phyloP scores from a whole-genome alignment of 192 early-diverging fungal genomes.

The Coemansia sp. region DNA sequence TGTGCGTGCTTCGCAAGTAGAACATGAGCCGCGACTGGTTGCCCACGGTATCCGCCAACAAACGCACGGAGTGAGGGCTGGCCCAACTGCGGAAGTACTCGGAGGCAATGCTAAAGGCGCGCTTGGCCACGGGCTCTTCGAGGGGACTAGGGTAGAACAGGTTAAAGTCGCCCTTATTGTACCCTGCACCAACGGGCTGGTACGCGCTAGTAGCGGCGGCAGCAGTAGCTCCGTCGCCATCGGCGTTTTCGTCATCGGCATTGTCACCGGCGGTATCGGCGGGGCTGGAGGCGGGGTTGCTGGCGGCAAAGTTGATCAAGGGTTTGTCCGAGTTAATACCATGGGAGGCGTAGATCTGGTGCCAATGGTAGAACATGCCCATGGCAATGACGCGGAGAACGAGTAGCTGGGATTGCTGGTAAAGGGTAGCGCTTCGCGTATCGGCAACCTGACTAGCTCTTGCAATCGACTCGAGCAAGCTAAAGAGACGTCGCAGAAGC shows the following conservation, averaged over 20 bases:
- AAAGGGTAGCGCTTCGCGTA: slow-evolving; percentile 47
- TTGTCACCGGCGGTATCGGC: slow-evolving; percentile 23
- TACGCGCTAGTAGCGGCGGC: slow-evolving; percentile 27
- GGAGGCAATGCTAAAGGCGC: slow-evolving; percentile 42
- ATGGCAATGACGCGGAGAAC: slow-evolving; percentile 78
- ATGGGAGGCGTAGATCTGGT: slow-evolving; percentile 60
- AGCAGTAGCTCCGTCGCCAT: slow-evolving; percentile 6
- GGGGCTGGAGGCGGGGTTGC: neutral
- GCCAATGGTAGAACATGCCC: slow-evolving; percentile 88
- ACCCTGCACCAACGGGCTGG: slow-evolving; percentile 23
- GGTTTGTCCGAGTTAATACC: slow-evolving; percentile 40
- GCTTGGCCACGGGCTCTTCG: slow-evolving; percentile 57
- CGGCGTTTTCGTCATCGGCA: slow-evolving; percentile 16
- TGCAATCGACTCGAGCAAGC: slow-evolving; percentile 72
- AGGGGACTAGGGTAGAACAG: slow-evolving; percentile 47
- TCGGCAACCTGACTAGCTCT: slow-evolving; percentile 56
- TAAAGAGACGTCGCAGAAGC: slow-evolving; percentile 68
- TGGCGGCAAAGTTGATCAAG: slow-evolving; percentile 16
- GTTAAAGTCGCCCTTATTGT: slow-evolving; percentile 42
- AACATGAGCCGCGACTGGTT: slow-evolving; percentile 52
- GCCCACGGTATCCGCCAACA: slow-evolving; percentile 42
- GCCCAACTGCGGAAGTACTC: slow-evolving; percentile 53
- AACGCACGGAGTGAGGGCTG: slow-evolving; percentile 43
- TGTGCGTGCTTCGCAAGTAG: slow-evolving; percentile 43
- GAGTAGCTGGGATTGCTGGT: slow-evolving; percentile 86